Evolutionary conservation across 2,329 filamentous ascomycete genomes (phyloP).

Genomic region (Nothophaeocryptopus gaeumannii): DNA sequence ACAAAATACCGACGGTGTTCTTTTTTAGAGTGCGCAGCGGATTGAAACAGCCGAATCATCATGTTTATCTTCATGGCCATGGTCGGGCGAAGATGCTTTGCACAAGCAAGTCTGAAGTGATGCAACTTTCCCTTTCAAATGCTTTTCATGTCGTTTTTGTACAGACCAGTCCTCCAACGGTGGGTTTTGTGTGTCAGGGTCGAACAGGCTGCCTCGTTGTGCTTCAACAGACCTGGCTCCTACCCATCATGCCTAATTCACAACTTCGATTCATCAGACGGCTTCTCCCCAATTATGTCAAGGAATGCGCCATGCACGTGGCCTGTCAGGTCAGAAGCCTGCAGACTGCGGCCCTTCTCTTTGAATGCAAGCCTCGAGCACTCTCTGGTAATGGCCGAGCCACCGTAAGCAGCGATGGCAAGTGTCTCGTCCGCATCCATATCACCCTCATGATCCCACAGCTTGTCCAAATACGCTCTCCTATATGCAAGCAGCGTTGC

Average conservation of each 20-base stretch:
- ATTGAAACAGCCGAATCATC: no score
- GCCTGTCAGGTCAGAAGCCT: conserved; percentile 89
- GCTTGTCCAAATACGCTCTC: conserved; percentile 74
- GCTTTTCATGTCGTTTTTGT: no score
- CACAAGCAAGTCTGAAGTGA: no score
- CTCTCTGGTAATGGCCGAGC: conserved; percentile 82
- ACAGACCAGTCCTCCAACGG: no score
- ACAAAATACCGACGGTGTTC: no score
- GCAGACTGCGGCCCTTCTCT: conserved; percentile 80
- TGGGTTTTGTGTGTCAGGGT: no score
- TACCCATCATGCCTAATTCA: conserved; percentile 2
- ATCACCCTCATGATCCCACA: conserved; percentile 65
- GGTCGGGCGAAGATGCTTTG: no score
- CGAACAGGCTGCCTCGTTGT: no score
- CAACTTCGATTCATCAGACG: conserved; percentile 28
- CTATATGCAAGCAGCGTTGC: conserved; percentile 88
- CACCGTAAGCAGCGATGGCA: conserved; percentile 78
- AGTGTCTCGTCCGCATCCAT: conserved; percentile 61
- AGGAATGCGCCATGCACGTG: conserved; percentile 82
- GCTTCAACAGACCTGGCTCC: no score
- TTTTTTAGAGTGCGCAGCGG: no score
- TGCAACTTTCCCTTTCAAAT: no score
- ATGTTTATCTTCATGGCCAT: no score
- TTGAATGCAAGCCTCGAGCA: conserved; percentile 84
- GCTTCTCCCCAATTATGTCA: conserved; percentile 69